phyloP scores from a whole-genome alignment of 2,329 filamentous ascomycete species.

The Talaromyces sp. region DNA sequence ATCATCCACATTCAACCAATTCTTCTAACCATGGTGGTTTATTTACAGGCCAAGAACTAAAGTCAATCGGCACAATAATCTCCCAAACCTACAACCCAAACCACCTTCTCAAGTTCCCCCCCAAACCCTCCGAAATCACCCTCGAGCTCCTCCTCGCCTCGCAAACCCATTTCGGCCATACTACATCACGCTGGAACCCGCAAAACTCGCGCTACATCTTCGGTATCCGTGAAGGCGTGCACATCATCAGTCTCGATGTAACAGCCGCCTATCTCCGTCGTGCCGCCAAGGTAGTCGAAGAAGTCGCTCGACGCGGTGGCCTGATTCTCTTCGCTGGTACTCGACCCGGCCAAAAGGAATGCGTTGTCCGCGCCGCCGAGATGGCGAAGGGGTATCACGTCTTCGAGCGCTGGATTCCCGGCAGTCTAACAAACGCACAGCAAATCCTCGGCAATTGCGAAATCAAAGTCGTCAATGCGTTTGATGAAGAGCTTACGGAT shows the following conservation, averaged over 20 bases:
- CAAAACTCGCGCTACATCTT: conserved; percentile 92
- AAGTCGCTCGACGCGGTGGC: conserved; percentile 78
- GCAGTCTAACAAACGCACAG: conserved; percentile 87
- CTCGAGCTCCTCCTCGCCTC: conserved; percentile 87
- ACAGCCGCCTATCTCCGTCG: conserved; percentile 88
- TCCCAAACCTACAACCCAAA: conserved; percentile 34
- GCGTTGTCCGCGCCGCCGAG: conserved; percentile 77
- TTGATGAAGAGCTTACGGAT: conserved; percentile 63
- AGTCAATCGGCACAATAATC: conserved; percentile 34
- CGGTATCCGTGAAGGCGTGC: conserved; percentile 80
- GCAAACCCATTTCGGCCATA: conserved; percentile 86
- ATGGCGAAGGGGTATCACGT: conserved; percentile 79
- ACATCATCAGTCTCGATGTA: conserved; percentile 88
- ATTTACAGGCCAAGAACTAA: conserved; percentile 32
- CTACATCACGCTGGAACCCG: conserved; percentile 90
- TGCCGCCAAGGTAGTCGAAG: conserved; percentile 86
- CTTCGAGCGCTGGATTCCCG: conserved; percentile 90
- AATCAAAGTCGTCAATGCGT: conserved; percentile 73
- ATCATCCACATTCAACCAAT: too few relatives aligned
- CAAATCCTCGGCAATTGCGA: conserved; percentile 72
- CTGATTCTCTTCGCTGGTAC: conserved; percentile 90
- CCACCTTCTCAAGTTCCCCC: conserved; percentile 63
- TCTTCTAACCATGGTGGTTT: neutral
- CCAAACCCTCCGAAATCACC: conserved; percentile 74
- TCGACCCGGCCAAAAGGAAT: conserved; percentile 73